A percentile compares a stretch with the other conserved stretches of the same genome.
phyloP scores from a whole-genome alignment of 192 early-diverging fungal genomes.

The Podochytrium sp. region DNA sequence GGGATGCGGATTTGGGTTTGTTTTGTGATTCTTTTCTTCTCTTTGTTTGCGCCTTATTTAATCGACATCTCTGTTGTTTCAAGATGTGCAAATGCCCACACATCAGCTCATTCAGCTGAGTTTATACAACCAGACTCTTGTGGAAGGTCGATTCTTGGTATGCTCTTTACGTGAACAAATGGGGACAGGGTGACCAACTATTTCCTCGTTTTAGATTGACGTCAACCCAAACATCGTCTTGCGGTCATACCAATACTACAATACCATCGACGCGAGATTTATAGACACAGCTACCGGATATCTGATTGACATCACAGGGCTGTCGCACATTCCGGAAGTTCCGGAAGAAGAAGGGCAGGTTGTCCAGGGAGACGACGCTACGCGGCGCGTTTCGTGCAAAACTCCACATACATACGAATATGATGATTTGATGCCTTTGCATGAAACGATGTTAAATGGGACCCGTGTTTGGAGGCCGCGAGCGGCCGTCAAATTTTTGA shows the following conservation, averaged over 20 bases:
- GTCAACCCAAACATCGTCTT: background rate
- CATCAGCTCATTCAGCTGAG: constrained; percentile 1
- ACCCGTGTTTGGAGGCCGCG: constrained; percentile 8
- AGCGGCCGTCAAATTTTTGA: background rate
- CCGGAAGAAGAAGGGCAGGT: too few species aligned
- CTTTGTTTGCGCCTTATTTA: too few species aligned
- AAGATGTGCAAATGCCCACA: constrained; percentile 15
- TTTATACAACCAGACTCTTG: background rate
- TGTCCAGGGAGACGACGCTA: too few species aligned
- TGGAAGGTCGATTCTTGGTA: constrained; percentile 11
- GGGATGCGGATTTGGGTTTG: constrained; percentile 45
- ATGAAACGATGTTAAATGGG: constrained; percentile 12
- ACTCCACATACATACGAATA: constrained; percentile 3
- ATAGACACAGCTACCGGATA: constrained; percentile 41
- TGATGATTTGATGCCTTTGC: constrained; percentile 13
- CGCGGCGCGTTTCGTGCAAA: background rate
- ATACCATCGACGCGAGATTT: constrained; percentile 45
- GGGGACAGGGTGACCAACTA: too few species aligned
- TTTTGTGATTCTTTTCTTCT: too few species aligned
- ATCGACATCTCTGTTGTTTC: too few species aligned
- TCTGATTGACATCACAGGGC: constrained; percentile 42
- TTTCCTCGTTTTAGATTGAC: too few species aligned
- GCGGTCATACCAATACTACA: constrained; percentile 15
- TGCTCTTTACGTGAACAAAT: too few species aligned
- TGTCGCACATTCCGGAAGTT: constrained; percentile 27